phyloP scores from a whole-genome alignment of 768 basidiomycete species.

The Vishniacozyma victoriae region DNA sequence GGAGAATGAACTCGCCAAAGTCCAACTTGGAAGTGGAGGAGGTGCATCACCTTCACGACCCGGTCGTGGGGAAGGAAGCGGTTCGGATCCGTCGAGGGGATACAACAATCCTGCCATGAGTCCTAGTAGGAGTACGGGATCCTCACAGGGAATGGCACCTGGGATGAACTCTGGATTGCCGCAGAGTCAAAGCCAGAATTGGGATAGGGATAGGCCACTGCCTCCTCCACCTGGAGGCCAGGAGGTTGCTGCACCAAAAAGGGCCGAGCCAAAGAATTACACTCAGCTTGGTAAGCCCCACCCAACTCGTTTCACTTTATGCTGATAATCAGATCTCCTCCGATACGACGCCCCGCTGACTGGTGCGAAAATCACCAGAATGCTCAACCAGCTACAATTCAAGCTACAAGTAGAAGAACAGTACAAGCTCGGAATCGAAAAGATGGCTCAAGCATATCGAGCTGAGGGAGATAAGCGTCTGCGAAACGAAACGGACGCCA shows the following conservation, averaged over 20 bases:
- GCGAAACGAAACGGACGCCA: slow-evolving; percentile 83
- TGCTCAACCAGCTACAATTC: slow-evolving; percentile 98
- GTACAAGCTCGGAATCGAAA: slow-evolving; percentile 96
- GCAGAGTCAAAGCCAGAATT: slow-evolving; percentile 25
- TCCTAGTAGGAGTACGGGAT: slow-evolving; percentile 8
- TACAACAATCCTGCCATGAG: slow-evolving; percentile 1
- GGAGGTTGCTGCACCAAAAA: slow-evolving; percentile 5
- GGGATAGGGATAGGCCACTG: slow-evolving; percentile 36
- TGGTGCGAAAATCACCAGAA: slow-evolving; percentile 89
- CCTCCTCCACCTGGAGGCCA: slow-evolving; percentile 27
- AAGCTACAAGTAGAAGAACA: slow-evolving; percentile 97
- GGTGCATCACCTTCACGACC: background rate
- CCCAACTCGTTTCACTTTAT: background rate
- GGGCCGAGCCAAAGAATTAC: slow-evolving; percentile 38
- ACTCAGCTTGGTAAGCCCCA: slow-evolving; percentile 39
- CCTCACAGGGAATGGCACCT: background rate
- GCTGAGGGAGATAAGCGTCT: slow-evolving; percentile 97
- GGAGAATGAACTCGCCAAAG: slow-evolving; percentile 44
- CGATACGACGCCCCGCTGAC: slow-evolving; percentile 96
- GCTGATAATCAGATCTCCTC: slow-evolving; percentile 62
- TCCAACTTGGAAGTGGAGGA: slow-evolving; percentile 27
- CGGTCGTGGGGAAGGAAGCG: background rate
- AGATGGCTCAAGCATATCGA: slow-evolving; percentile 95
- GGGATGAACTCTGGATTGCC: slow-evolving; percentile 2
- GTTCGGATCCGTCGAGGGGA: background rate